Percentiles rank a stretch among this genome's conserved stretches.
Conservation (phyloP, 176 grass and related monocot species). For the Alloteropsis semialata region DNA sequence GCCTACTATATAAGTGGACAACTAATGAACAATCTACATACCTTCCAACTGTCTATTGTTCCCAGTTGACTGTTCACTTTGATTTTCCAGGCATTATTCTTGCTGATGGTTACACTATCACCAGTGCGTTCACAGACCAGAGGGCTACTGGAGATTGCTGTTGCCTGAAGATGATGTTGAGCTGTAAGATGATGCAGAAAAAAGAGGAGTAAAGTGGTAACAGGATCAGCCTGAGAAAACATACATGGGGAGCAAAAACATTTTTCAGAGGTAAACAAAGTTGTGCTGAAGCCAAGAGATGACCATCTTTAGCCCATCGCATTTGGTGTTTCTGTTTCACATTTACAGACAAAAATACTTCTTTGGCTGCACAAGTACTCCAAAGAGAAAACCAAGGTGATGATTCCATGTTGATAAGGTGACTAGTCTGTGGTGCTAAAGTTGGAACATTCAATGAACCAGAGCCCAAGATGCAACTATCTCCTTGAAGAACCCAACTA, state of each 20-base stretch:
- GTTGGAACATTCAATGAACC: slow-evolving; percentile 55
- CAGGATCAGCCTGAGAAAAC: slow-evolving; percentile 21
- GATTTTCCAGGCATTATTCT: slow-evolving; percentile 67
- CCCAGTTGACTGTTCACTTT: slow-evolving; percentile 71
- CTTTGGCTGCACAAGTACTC: slow-evolving; percentile 41
- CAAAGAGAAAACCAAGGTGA: slow-evolving; percentile 70
- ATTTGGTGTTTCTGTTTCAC: slow-evolving; percentile 60
- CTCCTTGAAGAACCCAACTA: slow-evolving; percentile 73
- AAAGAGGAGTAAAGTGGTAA: neutral
- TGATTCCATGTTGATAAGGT: slow-evolving; percentile 57
- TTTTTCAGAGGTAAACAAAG: slow-evolving; percentile 62
- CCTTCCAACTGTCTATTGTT: slow-evolving; percentile 95
- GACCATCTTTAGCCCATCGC: slow-evolving; percentile 68
- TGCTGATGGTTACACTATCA: slow-evolving; percentile 56
- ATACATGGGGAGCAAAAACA: slow-evolving; percentile 55
- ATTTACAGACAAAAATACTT: slow-evolving; percentile 75
- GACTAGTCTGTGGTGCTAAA: slow-evolving; percentile 58
- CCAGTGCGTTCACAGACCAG: slow-evolving; percentile 45
- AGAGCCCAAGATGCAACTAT: slow-evolving; percentile 67
- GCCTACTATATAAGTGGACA: neutral
- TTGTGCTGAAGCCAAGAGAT: slow-evolving; percentile 85
- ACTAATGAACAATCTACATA: slow-evolving; percentile 22
- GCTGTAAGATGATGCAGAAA: slow-evolving; percentile 26
- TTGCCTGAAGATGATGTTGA: slow-evolving; percentile 48
- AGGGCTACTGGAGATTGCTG: slow-evolving; percentile 43